Percentiles rank a stretch among this genome's conserved stretches.
Evolutionary conservation across 345 rosid genomes (phyloP).

Genomic region (Boechera divaricarpa): DNA sequence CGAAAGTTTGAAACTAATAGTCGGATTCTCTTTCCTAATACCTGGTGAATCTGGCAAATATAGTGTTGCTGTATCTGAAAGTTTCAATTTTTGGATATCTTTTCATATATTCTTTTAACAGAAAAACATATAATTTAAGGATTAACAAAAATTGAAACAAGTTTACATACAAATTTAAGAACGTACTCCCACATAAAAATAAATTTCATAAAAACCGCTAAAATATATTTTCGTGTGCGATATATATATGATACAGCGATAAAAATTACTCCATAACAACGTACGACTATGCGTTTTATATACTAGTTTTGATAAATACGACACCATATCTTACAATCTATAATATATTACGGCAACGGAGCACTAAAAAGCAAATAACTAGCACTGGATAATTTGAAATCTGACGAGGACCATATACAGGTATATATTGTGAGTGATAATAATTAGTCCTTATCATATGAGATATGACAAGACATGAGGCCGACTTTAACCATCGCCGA

Average conservation of each 20-base stretch:
- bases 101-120: too few species aligned
- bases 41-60: neutral
- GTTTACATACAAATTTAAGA: too few species aligned
- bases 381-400: conserved; percentile 24
- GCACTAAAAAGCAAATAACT: neutral
- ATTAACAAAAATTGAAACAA: too few species aligned
- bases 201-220: neutral
- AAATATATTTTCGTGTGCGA: neutral
- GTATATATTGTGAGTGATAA: neutral
- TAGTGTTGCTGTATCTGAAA: too few species aligned
- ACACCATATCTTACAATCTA: neutral
- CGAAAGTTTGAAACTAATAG: neutral
- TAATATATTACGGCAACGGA: neutral
- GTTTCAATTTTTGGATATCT: too few species aligned
- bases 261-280: neutral
- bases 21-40: neutral
- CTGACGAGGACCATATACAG: conserved; percentile 45
- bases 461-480: conserved; percentile 30
- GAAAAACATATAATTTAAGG: too few species aligned
- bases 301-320: neutral
- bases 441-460: conserved; percentile 9
- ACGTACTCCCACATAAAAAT: too few species aligned
- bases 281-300: neutral
- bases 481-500: conserved; percentile 27
- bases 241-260: neutral